Conservation (phyloP, 768 basidiomycete genomes). For the Candolleomyces aberdarensis region DNA sequence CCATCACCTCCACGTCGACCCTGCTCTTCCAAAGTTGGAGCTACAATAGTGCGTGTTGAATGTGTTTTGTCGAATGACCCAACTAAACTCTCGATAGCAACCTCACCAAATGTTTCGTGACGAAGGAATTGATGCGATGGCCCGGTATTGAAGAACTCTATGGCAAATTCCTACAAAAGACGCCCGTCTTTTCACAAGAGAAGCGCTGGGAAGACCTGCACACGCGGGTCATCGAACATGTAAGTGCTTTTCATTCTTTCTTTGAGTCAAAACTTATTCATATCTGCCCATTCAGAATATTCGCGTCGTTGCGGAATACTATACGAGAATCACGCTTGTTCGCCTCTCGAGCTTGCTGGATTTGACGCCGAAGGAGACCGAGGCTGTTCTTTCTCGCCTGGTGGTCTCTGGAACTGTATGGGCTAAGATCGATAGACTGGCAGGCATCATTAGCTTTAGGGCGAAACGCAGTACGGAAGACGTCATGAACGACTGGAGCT, state of each 20-base stretch:
- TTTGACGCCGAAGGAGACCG: slow-evolving; percentile 76
- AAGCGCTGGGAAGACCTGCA: slow-evolving; percentile 95
- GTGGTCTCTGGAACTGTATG: slow-evolving; percentile 92
- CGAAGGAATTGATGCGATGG: slow-evolving; percentile 94
- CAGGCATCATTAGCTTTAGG: slow-evolving; percentile 86
- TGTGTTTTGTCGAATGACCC: slow-evolving; percentile 2
- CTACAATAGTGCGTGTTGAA: slow-evolving; percentile 67
- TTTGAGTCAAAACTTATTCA: slow-evolving; percentile 3
- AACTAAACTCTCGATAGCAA: slow-evolving; percentile 52
- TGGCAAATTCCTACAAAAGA: slow-evolving; percentile 76
- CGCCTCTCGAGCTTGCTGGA: slow-evolving; percentile 87
- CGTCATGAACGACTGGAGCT: slow-evolving; percentile 98
- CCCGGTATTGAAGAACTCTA: slow-evolving; percentile 89
- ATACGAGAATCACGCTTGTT: slow-evolving; percentile 84
- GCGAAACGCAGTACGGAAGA: slow-evolving; percentile 83
- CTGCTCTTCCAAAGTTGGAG: slow-evolving; percentile 76
- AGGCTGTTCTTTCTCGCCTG: slow-evolving; percentile 83
- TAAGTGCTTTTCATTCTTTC: slow-evolving; percentile 35
- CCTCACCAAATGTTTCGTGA: slow-evolving; percentile 91
- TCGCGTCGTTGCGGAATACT: slow-evolving; percentile 91
- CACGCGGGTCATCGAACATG: slow-evolving; percentile 94
- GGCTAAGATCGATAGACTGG: slow-evolving; percentile 91
- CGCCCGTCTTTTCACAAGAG: slow-evolving; percentile 73
- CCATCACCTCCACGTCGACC: slow-evolving; percentile 77
- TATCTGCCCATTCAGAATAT: slow-evolving; percentile 64